Percentiles rank a stretch among this genome's conserved stretches.
Conservation (phyloP, 2,329 filamentous ascomycete genomes). For the Paecilomyces variotii region DNA sequence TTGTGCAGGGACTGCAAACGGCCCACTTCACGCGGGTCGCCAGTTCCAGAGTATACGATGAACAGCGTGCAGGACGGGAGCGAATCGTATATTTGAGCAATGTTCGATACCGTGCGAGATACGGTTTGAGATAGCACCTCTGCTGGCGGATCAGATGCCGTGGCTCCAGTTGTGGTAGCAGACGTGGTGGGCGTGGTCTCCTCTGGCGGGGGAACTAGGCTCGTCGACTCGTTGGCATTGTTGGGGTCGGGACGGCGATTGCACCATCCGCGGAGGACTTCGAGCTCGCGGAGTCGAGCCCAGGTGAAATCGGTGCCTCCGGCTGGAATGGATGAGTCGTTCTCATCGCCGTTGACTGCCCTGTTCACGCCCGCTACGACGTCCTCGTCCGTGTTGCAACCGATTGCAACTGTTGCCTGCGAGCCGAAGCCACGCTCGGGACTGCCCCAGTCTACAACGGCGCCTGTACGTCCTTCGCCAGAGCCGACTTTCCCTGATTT, state of each 20-base stretch:
- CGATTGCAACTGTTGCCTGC: constrained; percentile 48
- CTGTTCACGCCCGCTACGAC: constrained; percentile 50
- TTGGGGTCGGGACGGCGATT: constrained; percentile 41
- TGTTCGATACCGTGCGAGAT: constrained; percentile 42
- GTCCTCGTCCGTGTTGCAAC: constrained; percentile 49
- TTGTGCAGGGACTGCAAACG: constrained; percentile 50
- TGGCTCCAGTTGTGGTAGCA: constrained; percentile 8
- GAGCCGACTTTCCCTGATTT: constrained; percentile 28
- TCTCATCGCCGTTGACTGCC: constrained; percentile 42
- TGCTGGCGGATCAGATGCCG: neutral
- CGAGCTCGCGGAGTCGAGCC: constrained; percentile 55
- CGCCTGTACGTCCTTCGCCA: constrained; percentile 35
- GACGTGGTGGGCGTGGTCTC: constrained; percentile 13
- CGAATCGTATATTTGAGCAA: constrained; percentile 46
- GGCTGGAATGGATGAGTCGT: constrained; percentile 36
- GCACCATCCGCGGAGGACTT: constrained; percentile 54
- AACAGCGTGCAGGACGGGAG: constrained; percentile 54
- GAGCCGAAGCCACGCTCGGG: constrained; percentile 55
- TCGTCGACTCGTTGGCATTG: constrained; percentile 31
- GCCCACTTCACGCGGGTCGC: constrained; percentile 50
- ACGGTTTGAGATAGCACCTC: constrained; percentile 39
- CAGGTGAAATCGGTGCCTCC: constrained; percentile 55
- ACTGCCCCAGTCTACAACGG: constrained; percentile 83
- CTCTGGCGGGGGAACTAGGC: constrained; percentile 17
- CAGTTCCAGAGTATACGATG: constrained; percentile 57